Base-by-base conservation (phyloP, 2,329 filamentous ascomycete species). In the Ophiocordyceps camponoti-rufipedis region DNA sequence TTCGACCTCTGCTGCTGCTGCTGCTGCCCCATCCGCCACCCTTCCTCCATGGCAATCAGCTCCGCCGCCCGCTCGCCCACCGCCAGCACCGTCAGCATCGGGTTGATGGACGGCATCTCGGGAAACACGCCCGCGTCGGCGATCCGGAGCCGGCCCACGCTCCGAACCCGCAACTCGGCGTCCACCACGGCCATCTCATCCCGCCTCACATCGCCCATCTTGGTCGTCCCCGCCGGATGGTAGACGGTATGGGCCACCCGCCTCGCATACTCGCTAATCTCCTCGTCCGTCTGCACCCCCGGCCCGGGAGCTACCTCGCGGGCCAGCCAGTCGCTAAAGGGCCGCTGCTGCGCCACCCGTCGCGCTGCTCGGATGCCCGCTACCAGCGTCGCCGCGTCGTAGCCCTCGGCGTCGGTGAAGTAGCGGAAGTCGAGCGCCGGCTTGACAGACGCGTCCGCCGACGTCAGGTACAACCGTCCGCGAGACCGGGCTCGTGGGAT, bases 121-220 rank as follows among this genome's bases (percentile, higher is more conserved):
- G 86, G 87, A 69, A 94, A 94, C 44, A 94, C 75, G 55, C 86
- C 85, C 0, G 86, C 86, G 61, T 94, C 86, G 1, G 85, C 85
- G 53, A 94, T 85, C 47, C 86, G 74, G 47, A 93, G 63, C 29
- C 75, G 77, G 66, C 78, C 75, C 51, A 93, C 63, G 0, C 84
- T 85, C 28, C 77, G 70, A 29, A 94, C 68, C 65, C 75, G 81
- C 50, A 94, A 64, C 57, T 80, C 69, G 28, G 73, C 71, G 57
- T 91, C 82, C n/a, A 93, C 86, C 18, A 94, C 87, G 5, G 85
- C 85, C 59, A 80, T 65, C 44, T 74, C 65, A 58, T 93, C 84
- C 45, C 67, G 73, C 46, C 60, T 61, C 5, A 82, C 64, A 56
- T 88, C 78, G 32, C 85, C 85, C 86, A 94, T 94, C 71, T 87